A percentile compares a stretch with the other conserved stretches of the same genome.
These are phyloP conservation scores for Arthroderma uncinatum DNA, from an alignment of 2,329 filamentous ascomycete species.

Conservation along the genomic window DNA sequence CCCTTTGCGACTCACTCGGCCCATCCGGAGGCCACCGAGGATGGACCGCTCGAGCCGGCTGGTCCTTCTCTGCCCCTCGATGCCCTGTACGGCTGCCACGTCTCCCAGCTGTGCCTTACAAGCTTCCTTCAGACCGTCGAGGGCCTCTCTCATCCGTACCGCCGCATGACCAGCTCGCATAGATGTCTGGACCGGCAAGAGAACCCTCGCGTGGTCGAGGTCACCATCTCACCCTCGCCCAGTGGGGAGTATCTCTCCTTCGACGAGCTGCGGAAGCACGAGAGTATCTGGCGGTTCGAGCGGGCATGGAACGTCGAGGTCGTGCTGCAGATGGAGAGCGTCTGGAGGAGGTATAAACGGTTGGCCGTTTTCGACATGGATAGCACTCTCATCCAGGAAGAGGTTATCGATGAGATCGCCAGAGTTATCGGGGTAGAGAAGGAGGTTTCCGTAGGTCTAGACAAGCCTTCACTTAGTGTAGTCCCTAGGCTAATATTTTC, in stretches of 20 bases:
- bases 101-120: constrained; percentile 45
- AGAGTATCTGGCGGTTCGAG: constrained; percentile 74
- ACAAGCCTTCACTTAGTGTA: not conserved
- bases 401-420: constrained; percentile 93
- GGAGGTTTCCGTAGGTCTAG: constrained; percentile 52
- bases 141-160: constrained; percentile 38
- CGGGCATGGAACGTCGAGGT: constrained; percentile 82
- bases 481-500: not conserved
- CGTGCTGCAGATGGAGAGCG: constrained; percentile 59
- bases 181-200: constrained; percentile 39
- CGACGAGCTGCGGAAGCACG: constrained; percentile 63
- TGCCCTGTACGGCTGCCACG: constrained; percentile 44
- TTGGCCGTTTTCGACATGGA: constrained; percentile 98
- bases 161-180: constrained; percentile 38
- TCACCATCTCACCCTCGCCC: constrained; percentile 41
- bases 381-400: constrained; percentile 90
- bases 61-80: constrained; percentile 44
- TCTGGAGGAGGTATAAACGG: constrained; percentile 69
- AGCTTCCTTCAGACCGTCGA: constrained; percentile 45
- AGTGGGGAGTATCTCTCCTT: constrained; percentile 43
- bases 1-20: constrained; percentile 33
- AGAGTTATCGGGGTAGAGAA: constrained; percentile 70
- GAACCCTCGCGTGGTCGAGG: constrained; percentile 43
- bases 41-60: constrained; percentile 44
- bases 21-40: constrained; percentile 34